Base-by-base conservation (phyloP, 176 grass and related monocot species). In the Oryza glaberrima region DNA sequence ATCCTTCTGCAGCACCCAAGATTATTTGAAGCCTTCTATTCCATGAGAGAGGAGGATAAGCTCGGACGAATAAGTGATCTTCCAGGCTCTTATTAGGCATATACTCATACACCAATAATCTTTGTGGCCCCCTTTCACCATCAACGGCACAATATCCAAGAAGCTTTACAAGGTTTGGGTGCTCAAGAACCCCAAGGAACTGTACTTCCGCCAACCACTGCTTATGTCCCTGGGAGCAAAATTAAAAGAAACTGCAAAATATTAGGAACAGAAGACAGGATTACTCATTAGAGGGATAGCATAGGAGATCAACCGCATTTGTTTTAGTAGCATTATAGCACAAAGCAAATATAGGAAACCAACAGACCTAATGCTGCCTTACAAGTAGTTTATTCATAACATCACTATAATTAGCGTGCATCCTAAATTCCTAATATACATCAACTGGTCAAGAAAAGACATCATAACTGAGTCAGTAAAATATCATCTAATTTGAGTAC, bases 131-230 rank as follows among this genome's bases (percentile, higher is more conserved):
- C 49, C 87, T 93, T 86, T 95, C 89, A 30, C 36, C 77, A 76
- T 98, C 95, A 77, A 84, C 89, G 65, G 95, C 90, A 65, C 95
- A 98, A 77, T 93, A 98, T 74, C 95, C 95, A 36, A 98, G 73
- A 20, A 98, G 85, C 46, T 95, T 98, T 15, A 98, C 95, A 78
- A 98, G 92, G 88, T 98, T 98, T 70, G 91, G 95, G 47, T 98
- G 95, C 65, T 98, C 95, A 72, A 98, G 83, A 72, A 98, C 91
- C 7, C 90, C 95, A 17, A 98, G 92, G 79, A 98, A 98, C 86
- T 95, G 95, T 23, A 98, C 95, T 91, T 98, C 95, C 4, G 95
- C 91, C 58, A 98, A 73, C 95, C 95, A 98, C 41, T 98, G 93
- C 86, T 98, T 98, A 77, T 98, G 95, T 13, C 95, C 95, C 95